These are phyloP conservation scores for Umbelopsis ramanniana DNA, from an alignment of 192 early-diverging fungal species.

Conservation along the genomic window DNA sequence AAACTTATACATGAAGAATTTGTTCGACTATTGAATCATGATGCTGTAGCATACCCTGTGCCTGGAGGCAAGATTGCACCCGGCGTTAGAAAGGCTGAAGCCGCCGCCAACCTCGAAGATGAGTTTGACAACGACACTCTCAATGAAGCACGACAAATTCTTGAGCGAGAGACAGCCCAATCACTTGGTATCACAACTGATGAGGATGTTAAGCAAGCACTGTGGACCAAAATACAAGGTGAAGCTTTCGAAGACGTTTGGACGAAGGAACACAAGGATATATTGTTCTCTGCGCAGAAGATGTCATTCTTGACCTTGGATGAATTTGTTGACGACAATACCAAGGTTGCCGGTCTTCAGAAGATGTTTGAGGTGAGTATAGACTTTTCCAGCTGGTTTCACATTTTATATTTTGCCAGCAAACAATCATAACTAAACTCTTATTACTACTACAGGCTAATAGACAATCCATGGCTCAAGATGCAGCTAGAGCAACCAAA, in stretches of 20 bases:
- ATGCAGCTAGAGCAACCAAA: conserved; percentile 79
- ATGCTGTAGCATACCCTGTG: conserved; percentile 73
- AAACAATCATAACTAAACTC: conserved; percentile 13
- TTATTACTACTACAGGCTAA: conserved; percentile 50
- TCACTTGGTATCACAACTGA: conserved; percentile 32
- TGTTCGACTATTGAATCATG: conserved; percentile 67
- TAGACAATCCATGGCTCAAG: conserved; percentile 72
- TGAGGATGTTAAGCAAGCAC: conserved; percentile 39
- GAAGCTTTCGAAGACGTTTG: conserved; percentile 43
- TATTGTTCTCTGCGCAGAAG: conserved; percentile 38
- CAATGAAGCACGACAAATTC: conserved; percentile 55
- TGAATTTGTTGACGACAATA: conserved; percentile 36
- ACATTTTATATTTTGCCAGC: neutral
- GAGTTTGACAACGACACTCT: conserved; percentile 63
- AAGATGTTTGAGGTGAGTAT: conserved; percentile 42
- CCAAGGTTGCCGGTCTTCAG: conserved; percentile 37
- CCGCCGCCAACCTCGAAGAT: conserved; percentile 55
- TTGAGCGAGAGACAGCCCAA: conserved; percentile 50
- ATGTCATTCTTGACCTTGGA: conserved; percentile 37
- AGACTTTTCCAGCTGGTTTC: neutral
- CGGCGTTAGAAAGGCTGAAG: conserved; percentile 33
- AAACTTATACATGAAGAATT: conserved; percentile 75
- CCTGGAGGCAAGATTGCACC: conserved; percentile 60
- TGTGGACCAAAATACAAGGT: conserved; percentile 33
- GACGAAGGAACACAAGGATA: conserved; percentile 36